Percentiles rank a stretch among this genome's conserved stretches.
Conservation (phyloP, 176 grass and related monocot species). For the Alloteropsis semialata region DNA sequence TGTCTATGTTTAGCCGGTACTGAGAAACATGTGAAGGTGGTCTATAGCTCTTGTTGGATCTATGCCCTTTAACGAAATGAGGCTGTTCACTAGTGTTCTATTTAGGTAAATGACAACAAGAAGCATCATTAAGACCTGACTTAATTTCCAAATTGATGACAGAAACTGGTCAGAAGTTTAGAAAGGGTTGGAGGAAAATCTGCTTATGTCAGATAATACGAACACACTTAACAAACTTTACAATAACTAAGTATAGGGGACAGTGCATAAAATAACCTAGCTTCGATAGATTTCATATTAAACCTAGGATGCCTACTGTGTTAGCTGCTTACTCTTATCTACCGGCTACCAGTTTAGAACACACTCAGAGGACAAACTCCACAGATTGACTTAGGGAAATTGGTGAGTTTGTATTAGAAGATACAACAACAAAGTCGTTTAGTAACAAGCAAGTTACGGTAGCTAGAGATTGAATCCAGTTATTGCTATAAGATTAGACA, state of each 20-base stretch:
- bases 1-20: background rate
- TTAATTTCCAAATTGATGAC: background rate
- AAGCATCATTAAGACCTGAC: background rate
- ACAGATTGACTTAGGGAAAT: background rate
- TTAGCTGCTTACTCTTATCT: constrained; percentile 23
- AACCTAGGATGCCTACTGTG: background rate
- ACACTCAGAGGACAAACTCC: constrained; percentile 13
- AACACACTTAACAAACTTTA: background rate
- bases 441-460: background rate
- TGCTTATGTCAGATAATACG: background rate
- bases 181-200: background rate
- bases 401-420: background rate
- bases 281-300: background rate
- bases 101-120: background rate
- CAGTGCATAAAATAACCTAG: background rate
- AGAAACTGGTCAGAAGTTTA: background rate
- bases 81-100: background rate
- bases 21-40: background rate
- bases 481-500: background rate
- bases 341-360: constrained; percentile 15
- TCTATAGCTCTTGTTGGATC: background rate
- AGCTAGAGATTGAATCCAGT: background rate
- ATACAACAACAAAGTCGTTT: too few relatives aligned
- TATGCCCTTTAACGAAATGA: constrained; percentile 16
- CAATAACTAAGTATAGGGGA: background rate